Conservation (phyloP, 805 yeast genomes). For the Starmerella stigmatis region DNA sequence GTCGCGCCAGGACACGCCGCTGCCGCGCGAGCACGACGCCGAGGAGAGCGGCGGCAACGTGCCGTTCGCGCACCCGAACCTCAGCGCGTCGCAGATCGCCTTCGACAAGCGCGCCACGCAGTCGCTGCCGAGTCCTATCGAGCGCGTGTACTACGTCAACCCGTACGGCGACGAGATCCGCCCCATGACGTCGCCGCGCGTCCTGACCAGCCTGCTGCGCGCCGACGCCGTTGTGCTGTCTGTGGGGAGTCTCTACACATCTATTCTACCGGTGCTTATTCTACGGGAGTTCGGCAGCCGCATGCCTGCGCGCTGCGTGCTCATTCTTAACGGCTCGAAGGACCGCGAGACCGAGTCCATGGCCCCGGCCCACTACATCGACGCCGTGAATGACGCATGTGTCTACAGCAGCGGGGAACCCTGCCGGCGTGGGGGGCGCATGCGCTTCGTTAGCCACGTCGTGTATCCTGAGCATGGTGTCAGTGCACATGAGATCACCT, state of each 20-base stretch:
- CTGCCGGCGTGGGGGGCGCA: background rate
- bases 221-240: conserved; percentile 59
- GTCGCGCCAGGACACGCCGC: background rate
- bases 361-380: conserved; percentile 49
- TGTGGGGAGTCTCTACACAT: conserved; percentile 83
- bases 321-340: conserved; percentile 59
- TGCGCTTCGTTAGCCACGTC: conserved; percentile 50
- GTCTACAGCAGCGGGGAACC: background rate
- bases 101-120: conserved; percentile 49
- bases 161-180: conserved; percentile 80
- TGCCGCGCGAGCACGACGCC: conserved; percentile 37
- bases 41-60: no score
- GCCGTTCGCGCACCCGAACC: conserved; percentile 68
- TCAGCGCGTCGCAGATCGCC: conserved; percentile 61
- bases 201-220: conserved; percentile 38
- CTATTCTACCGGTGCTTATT: conserved; percentile 67
- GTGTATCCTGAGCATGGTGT: conserved; percentile 33
- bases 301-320: conserved; percentile 32
- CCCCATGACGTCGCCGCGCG: conserved; percentile 61
- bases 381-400: conserved; percentile 36
- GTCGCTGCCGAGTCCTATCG: conserved; percentile 66
- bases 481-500: background rate
- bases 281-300: conserved; percentile 41
- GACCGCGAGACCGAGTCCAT: conserved; percentile 76
- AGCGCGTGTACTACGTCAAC: conserved; percentile 65